phyloP scores from a whole-genome alignment of 75 land plant genomes.

The Gnetum montanum region DNA sequence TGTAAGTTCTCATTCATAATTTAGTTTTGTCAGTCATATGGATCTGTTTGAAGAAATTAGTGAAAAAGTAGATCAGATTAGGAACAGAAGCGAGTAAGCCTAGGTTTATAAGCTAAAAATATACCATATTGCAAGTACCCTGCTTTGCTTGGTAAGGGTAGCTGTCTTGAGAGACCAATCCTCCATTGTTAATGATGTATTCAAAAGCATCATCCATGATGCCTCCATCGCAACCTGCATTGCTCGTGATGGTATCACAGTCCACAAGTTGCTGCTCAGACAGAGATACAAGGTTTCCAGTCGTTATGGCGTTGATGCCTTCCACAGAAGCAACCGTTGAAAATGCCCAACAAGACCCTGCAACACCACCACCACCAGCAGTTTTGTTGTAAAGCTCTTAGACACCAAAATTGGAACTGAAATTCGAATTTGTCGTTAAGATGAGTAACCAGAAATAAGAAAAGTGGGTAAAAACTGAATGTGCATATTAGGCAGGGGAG shows the following conservation, averaged over 20 bases:
- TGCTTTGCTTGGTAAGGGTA: constrained; percentile 45
- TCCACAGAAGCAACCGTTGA: constrained; percentile 47
- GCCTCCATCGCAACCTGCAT: constrained; percentile 57
- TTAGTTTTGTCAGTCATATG: not conserved
- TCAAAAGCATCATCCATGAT: constrained; percentile 62
- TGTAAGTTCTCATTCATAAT: not conserved
- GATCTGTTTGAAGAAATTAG: no score
- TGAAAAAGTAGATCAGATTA: no score
- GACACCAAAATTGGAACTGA: not conserved
- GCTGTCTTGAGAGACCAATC: constrained; percentile 43
- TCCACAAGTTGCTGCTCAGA: constrained; percentile 64
- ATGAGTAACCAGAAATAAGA: not conserved
- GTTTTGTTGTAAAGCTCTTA: not conserved
- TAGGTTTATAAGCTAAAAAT: no score
- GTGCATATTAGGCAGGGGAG: not conserved
- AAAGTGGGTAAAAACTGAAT: not conserved
- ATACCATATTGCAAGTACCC: constrained; percentile 25
- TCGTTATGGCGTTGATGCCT: constrained; percentile 43
- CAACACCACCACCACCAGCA: not conserved
- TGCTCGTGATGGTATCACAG: constrained; percentile 40
- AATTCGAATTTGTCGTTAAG: not conserved
- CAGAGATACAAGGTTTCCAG: constrained; percentile 32
- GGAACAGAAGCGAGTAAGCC: no score
- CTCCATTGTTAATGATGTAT: constrained; percentile 54
- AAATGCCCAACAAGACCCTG: constrained; percentile 71